Percentiles rank a stretch among this genome's conserved stretches.
These are phyloP conservation scores for Dactylellina drechsleri DNA, from an alignment of 2,329 filamentous ascomycete species.

Conservation along the genomic window DNA sequence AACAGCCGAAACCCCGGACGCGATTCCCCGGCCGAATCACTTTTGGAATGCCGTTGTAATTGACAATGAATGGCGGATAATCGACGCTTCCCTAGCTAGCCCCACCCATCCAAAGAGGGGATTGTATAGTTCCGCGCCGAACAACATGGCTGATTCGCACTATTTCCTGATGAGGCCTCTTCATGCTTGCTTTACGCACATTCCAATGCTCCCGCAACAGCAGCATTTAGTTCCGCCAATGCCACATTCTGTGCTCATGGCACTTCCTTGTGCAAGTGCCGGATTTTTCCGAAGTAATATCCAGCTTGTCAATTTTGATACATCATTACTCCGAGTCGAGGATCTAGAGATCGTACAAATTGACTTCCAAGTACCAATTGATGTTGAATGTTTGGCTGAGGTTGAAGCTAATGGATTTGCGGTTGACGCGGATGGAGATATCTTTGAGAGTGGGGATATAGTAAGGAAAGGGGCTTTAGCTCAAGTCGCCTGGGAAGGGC, in stretches of 20 bases:
- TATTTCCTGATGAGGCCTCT: constrained; percentile 92
- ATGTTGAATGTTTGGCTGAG: constrained; percentile 91
- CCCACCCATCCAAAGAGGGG: constrained; percentile 85
- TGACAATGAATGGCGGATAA: constrained; percentile 94
- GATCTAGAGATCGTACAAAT: constrained; percentile 93
- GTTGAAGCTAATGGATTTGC: constrained; percentile 85
- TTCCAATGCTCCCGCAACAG: constrained; percentile 85
- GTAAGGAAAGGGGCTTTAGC: constrained; percentile 86
- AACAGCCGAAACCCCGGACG: constrained; percentile 75
- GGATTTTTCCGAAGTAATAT: constrained; percentile 85
- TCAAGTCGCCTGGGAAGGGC: constrained; percentile 81
- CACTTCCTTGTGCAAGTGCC: constrained; percentile 85
- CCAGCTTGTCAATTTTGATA: constrained; percentile 89
- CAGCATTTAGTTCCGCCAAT: constrained; percentile 93
- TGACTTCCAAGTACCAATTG: constrained; percentile 84
- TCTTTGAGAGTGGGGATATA: constrained; percentile 89
- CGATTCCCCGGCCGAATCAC: constrained; percentile 88
- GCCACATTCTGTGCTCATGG: constrained; percentile 83
- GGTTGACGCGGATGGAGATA: constrained; percentile 86
- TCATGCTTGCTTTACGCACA: constrained; percentile 94
- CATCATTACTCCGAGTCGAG: constrained; percentile 83
- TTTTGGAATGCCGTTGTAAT: constrained; percentile 97
- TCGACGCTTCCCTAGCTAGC: constrained; percentile 91
- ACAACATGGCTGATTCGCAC: constrained; percentile 80
- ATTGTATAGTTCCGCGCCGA: constrained; percentile 78